Evolutionary conservation across 306 rosid species (phyloP), one percentile per base, ranked within the genome.

Genomic region (Castanea mollissima): DNA sequence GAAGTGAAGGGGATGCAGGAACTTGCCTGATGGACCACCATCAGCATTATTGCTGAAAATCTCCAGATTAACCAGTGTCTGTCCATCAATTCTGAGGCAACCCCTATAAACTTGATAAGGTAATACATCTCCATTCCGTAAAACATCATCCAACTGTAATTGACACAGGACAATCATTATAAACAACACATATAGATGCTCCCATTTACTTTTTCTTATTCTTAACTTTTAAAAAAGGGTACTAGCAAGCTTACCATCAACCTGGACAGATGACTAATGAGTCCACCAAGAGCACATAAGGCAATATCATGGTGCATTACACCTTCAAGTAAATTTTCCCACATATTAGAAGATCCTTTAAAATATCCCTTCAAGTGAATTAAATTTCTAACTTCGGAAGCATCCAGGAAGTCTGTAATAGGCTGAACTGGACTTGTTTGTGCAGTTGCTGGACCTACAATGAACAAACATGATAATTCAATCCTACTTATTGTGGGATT

Each of bases 51-150:
- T 94, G 70, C 80, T 86, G 84, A 94, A 94, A 62, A 94, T 89
- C 88, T 94, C 99, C 69, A 94, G 94, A 90, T 94, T 94, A 69
- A 89, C 82, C 85, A 92, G 87, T 23, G 99, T 94, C 76, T 94
- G 97, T 69, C 99, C 99, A 84, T 94, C 99, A 92, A 94, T 92
- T 91, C 90, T 92, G 80, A 94, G 93, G 87, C 90, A 94, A 74
- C 97, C 94, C 72, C 63, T 86, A 68, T 94, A 94, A 72, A 94
- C 92, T 78, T 92, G 93, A 83, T 94, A 94, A 13, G 97, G 92
- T 57, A 75, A 81, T 78, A 94, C 52, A 76, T 90, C 92, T 75
- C 97, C 99, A 82, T 89, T 88, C 74, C 83, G 89, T 76, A 94
- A 81, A 80, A 90, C 82, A 79, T 94, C 97, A 78, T 84, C 91